Evolutionary conservation across 768 basidiomycete species (phyloP), one percentile per base, ranked within the genome.

Genomic region (Inosperma sp.): DNA sequence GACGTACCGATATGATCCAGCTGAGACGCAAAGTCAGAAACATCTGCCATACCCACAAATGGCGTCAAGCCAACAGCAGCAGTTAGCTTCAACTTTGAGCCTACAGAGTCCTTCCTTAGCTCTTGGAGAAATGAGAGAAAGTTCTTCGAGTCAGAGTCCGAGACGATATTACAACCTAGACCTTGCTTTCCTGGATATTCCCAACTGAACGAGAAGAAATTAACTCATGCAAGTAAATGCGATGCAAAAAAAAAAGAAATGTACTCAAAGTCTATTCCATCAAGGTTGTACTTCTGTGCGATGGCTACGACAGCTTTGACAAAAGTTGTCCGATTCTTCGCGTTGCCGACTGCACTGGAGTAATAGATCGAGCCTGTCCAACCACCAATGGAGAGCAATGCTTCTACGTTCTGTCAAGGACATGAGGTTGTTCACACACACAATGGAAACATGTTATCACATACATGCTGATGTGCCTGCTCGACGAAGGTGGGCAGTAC

Each of bases 121-220:
- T 79, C 77, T 57, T 84, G 74, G 10, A 97, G 74, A 73, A 95
- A 91, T 4, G 72, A 61, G 35, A 95, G 80, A 70, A 88, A 88
- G 67, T 96, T 94, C 26, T 77, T 69, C 0, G 83, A 79, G 63
- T 98, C 94, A 47, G 74, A 53, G 2, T 63, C 45, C 7, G 76
- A 74, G 52, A 84, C 73, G 0, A 64, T 64, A 64, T 95, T 96
- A 57, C 88, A 88, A 1, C 80, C 80, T 1, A 85, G 73, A 27
- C 91, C 90, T 51, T 76, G 71, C 5, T 69, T 61, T 49, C 75
- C 79, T 1, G 93, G 93, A 62, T 88, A 93, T 67, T 95, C 93
- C 91, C 92, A 94, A 60, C 77, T 77, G 43, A 36, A 41, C 7
- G 40, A n/a, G 35, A 31, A 42, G 16, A 37, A 21, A 39, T 17